phyloP scores from a whole-genome alignment of 345 rosid genomes.

The Eucalyptus leucophloia region DNA sequence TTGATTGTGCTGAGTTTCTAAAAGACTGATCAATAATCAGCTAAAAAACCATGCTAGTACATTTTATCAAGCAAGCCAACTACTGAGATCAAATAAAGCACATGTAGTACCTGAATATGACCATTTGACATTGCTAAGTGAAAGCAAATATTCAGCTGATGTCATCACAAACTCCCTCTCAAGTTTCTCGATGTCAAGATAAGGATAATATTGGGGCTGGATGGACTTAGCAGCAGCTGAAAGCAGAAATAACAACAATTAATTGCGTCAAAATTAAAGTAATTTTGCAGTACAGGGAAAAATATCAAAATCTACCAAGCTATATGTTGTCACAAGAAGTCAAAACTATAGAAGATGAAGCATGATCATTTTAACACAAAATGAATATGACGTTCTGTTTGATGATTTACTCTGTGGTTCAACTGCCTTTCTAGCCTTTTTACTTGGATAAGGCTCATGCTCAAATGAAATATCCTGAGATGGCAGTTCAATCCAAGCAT shows the following conservation, averaged over 20 bases:
- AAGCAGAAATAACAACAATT: not conserved
- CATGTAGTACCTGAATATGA: constrained; percentile 41
- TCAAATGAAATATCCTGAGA: constrained; percentile 22
- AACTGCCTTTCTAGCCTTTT: constrained; percentile 54
- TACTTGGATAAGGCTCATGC: constrained; percentile 43
- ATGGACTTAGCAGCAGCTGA: constrained; percentile 27
- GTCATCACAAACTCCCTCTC: constrained; percentile 73
- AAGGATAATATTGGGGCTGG: constrained; percentile 25
- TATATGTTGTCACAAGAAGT: not conserved
- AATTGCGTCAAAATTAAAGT: not conserved
- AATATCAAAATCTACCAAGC: not conserved
- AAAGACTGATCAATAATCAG: not conserved
- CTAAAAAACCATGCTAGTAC: not conserved
- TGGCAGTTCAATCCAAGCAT: constrained; percentile 82
- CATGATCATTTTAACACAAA: not conserved
- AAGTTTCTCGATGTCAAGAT: constrained; percentile 55
- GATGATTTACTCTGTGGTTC: constrained; percentile 38
- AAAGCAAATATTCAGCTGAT: constrained; percentile 76
- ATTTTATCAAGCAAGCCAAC: not conserved
- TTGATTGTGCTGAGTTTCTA: not conserved
- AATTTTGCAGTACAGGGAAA: not conserved
- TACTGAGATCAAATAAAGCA: not conserved
- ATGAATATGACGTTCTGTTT: not conserved
- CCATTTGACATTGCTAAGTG: constrained; percentile 54
- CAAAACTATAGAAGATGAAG: not conserved